Conservation (phyloP, 495 filamentous ascomycete genomes). For the Astrocystis sublimbata region DNA sequence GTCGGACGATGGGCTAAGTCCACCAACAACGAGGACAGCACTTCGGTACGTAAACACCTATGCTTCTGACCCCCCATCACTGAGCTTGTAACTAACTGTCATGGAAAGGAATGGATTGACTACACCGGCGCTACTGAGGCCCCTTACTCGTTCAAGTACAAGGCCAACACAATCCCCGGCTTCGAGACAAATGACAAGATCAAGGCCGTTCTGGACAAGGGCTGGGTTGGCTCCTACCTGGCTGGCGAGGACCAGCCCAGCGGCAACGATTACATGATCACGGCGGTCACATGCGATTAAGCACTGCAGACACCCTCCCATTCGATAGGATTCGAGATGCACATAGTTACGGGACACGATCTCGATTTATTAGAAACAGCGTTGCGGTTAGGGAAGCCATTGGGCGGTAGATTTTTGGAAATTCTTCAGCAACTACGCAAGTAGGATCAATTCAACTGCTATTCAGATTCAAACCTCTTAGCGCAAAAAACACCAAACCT, state of each 20-base stretch:
- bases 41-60: not conserved
- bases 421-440: too few species aligned
- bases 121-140: not conserved
- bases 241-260: not conserved
- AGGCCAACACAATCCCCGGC: constrained; percentile 4
- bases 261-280: not conserved
- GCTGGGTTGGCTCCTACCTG: constrained; percentile 7
- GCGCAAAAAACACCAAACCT: not conserved
- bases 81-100: not conserved
- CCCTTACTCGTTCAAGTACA: constrained; percentile 5
- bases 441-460: too few species aligned
- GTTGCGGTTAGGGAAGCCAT: too few species aligned
- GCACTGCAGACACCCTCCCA: too few species aligned
- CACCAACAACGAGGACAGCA: not conserved
- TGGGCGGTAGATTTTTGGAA: too few species aligned
- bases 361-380: too few species aligned
- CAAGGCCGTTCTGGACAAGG: not conserved
- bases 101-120: not conserved
- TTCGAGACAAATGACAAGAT: not conserved
- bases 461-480: too few species aligned
- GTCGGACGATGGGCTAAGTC: not conserved
- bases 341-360: too few species aligned
- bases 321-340: too few species aligned
- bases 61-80: not conserved
- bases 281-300: not conserved